Base-by-base conservation (phyloP, 345 rosid species). In the Erucastrum elatum region DNA sequence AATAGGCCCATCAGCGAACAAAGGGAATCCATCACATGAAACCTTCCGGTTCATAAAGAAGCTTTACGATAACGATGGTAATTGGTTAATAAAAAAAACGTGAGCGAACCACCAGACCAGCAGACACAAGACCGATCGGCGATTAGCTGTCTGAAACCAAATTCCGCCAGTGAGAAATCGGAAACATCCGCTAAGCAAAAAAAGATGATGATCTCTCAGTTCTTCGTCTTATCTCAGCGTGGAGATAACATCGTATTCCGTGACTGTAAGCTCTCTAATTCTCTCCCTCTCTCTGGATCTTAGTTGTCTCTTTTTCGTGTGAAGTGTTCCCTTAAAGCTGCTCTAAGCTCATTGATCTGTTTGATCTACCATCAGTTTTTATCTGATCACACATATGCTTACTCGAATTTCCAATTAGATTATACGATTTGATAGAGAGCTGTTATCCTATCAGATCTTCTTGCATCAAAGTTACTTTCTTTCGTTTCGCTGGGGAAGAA, bases 221-320 rank as follows among this genome's bases (percentile, higher is more conserved):
- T 95, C 88, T 95, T 95, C 85, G 97, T 93, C 49, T 90, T 95
- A 29, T 95, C 99, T 60, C 98, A 91, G 80, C 89, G 99, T 31
- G 99, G 99, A 87, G 98, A 95, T 59, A 95, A 89, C 77, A 95
- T 95, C 73, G 99, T 95, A 80, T 93, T 95, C 76, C 97, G 98
- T 71, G 99, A 95, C 85, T 95, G 99, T 95, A 72, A 85, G 86
- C 79, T 72, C 72, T 39, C n/a, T 64, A 7, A 35, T 16, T 56
- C 51, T 53, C 21, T 76, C 77, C 80, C 78, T 55, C 13, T 61
- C 55, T 30, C 66, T 27, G 62, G 33, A 25, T 31, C 39, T 29
- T 29, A 37, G 5, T 51, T 64, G 35, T 62, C 25, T 6, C 56
- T 58, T 9, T 66, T 78, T 64, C 21, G 27, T 35, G 59, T 64